Evolutionary conservation across 306 rosid species (phyloP).

Genomic region (Pyrus bretschneideri): DNA sequence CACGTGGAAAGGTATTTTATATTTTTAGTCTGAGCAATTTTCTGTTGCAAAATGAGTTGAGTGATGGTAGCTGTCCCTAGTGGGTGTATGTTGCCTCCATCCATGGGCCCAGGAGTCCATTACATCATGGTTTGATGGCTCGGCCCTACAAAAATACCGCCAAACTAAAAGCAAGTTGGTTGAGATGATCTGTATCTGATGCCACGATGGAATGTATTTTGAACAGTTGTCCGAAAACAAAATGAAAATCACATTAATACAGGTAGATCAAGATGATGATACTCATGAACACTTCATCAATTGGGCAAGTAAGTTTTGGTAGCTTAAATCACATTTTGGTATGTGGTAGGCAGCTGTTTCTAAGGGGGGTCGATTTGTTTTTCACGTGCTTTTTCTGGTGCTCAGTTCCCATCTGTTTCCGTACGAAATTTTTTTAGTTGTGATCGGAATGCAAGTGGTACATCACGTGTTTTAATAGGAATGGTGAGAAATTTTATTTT

Average conservation of each 20-base stretch:
- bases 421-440: too few relatives aligned
- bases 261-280: background rate
- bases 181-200: background rate
- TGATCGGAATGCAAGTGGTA: too few relatives aligned
- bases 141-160: background rate
- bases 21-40: too few relatives aligned
- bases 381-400: constrained; percentile 24
- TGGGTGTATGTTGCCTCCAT: too few relatives aligned
- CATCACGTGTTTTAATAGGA: too few relatives aligned
- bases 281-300: background rate
- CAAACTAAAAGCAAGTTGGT: background rate
- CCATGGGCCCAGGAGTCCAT: background rate
- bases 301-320: background rate
- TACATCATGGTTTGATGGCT: background rate
- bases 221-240: background rate
- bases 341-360: constrained; percentile 7
- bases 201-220: background rate
- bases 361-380: constrained; percentile 17
- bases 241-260: background rate
- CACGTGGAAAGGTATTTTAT: too few relatives aligned
- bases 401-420: constrained; percentile 3
- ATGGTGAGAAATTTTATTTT: too few relatives aligned
- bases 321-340: constrained; percentile 8
- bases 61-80: too few relatives aligned
- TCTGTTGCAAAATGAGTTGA: too few relatives aligned